Conservation (phyloP, 2,329 filamentous ascomycete species). For the Monosporascus sp. region DNA sequence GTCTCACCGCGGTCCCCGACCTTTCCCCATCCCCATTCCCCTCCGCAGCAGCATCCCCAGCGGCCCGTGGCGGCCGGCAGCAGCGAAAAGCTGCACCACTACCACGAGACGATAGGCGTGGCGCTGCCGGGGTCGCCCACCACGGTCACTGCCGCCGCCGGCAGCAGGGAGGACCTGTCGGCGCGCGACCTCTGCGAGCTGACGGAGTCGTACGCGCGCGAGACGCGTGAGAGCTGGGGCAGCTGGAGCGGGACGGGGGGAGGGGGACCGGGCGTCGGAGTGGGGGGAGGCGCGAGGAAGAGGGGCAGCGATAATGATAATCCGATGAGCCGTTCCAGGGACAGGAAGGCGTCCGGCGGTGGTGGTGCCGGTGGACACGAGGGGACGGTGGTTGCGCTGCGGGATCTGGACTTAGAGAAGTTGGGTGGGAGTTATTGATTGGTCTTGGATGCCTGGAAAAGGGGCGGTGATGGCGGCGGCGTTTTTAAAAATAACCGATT, state of each 20-base stretch:
- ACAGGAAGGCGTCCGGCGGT: constrained; percentile 8
- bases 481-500: too few species aligned
- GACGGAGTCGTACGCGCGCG: constrained; percentile 26
- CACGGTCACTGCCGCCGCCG: not conserved
- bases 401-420: constrained; percentile 21
- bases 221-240: constrained; percentile 29
- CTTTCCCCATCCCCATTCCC: not conserved
- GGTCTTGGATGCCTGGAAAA: not conserved
- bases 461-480: not conserved
- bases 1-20: not conserved
- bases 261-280: constrained; percentile 15
- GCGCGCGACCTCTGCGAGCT: constrained; percentile 25
- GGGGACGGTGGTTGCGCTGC: constrained; percentile 8
- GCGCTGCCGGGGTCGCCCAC: not conserved
- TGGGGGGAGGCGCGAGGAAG: not conserved
- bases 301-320: constrained; percentile 10
- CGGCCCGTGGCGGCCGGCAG: too few species aligned
- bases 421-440: constrained; percentile 19
- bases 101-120: too few species aligned
- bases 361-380: not conserved
- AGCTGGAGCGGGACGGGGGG: constrained; percentile 25
- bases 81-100: too few species aligned
- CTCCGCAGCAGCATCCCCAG: not conserved
- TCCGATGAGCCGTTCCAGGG: constrained; percentile 1
- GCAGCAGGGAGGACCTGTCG: constrained; percentile 12